Conservation (phyloP, 306 rosid genomes). For the Rosa lucieae region DNA sequence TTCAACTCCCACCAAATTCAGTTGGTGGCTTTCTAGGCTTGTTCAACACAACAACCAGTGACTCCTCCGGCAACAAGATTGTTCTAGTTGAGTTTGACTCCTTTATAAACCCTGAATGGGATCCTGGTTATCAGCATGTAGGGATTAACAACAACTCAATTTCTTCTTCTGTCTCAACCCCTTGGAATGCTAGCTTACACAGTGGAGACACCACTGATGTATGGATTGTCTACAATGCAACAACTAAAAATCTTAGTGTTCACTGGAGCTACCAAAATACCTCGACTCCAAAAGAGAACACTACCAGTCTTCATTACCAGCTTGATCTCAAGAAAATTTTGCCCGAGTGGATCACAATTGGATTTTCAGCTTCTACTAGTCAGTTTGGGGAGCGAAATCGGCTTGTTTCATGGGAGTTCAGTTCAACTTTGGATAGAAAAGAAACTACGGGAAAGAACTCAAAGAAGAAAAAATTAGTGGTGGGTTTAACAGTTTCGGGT, state of each 20-base stretch:
- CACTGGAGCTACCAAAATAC: conserved; percentile 2
- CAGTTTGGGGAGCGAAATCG: not conserved
- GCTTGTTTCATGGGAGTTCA: not conserved
- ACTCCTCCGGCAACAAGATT: not conserved
- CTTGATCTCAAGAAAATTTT: conserved; percentile 1
- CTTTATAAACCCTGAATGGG: not conserved
- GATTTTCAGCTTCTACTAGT: not conserved
- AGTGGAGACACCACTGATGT: conserved; percentile 4
- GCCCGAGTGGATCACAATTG: conserved; percentile 41
- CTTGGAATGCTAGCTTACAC: conserved; percentile 5
- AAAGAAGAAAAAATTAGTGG: not conserved
- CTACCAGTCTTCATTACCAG: not conserved
- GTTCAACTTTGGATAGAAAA: not conserved
- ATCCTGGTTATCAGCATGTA: conserved; percentile 26
- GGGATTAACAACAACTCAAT: conserved; percentile 35
- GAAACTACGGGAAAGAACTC: not conserved
- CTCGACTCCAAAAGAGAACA: not conserved
- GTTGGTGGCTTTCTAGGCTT: conserved; percentile 17
- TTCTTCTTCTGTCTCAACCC: not conserved
- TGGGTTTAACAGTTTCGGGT: not conserved
- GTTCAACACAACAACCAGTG: conserved; percentile 7
- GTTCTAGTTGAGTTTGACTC: conserved; percentile 9
- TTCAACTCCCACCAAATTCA: conserved; percentile 15
- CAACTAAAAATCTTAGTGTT: not conserved
- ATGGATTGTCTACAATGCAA: conserved; percentile 1